Conservation (phyloP, 1,284 basidiomycete species). For the Cryptococcus floricola region DNA sequence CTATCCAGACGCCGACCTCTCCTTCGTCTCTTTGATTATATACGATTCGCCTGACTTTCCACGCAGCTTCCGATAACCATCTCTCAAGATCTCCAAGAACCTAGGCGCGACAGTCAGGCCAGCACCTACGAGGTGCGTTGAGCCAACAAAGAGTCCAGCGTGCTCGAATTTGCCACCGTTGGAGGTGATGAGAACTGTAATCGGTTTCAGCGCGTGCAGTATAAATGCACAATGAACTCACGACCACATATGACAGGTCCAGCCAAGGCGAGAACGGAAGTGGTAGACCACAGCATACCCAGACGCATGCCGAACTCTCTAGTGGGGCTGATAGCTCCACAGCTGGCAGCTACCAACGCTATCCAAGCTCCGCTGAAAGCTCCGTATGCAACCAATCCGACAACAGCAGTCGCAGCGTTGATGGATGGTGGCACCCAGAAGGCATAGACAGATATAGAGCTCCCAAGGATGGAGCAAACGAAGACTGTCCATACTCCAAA, state of each 20-base stretch:
- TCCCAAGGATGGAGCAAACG: constrained; percentile 18
- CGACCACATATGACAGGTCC: constrained; percentile 42
- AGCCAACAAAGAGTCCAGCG: constrained; percentile 33
- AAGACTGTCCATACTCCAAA: constrained; percentile 42
- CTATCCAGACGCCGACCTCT: too few species aligned
- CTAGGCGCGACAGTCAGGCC: constrained; percentile 26
- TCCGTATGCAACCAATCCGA: constrained; percentile 40
- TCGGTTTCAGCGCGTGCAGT: background rate
- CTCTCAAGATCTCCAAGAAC: constrained; percentile 6
- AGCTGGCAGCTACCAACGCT: constrained; percentile 38
- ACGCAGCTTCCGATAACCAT: background rate
- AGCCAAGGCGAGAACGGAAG: constrained; percentile 30
- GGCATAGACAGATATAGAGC: constrained; percentile 29
- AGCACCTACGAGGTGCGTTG: constrained; percentile 25
- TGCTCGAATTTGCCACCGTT: constrained; percentile 23
- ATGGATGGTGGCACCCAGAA: constrained; percentile 36
- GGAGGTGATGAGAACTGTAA: constrained; percentile 23
- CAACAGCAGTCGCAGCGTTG: constrained; percentile 28
- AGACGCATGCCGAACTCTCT: constrained; percentile 44
- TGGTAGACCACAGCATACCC: constrained; percentile 39
- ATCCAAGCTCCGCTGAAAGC: constrained; percentile 39
- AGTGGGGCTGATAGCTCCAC: constrained; percentile 38
- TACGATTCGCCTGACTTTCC: background rate
- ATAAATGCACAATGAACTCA: constrained; percentile 16
- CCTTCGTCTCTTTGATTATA: background rate